Evolutionary conservation across 1,139 yeast genomes (phyloP), one percentile per base, ranked within the genome.

Genomic region (Blastobotrys niveus): DNA sequence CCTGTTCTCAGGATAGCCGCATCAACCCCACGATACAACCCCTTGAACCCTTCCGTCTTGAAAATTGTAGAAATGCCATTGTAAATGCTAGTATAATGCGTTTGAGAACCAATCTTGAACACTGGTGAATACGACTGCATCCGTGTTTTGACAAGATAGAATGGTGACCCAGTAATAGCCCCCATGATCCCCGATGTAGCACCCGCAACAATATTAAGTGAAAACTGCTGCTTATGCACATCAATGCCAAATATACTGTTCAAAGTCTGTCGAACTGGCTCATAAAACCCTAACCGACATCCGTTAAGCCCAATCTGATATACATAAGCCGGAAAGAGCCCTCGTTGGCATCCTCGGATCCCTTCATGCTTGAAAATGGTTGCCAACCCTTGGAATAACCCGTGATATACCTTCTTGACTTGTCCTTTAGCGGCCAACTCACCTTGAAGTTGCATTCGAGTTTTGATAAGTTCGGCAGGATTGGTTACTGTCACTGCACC

Each of bases 401-500:
- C 91, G 52, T 75, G 82, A 65, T 91, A 91, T 15, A 76, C 63
- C 52, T 71, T 76, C 14, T 77, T 73, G 1, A 71, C 76, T 34
- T 71, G 65, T 2, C 78, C 73, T 29, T 66, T 63, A 26, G 80
- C 73, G 3, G 80, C 70, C 43, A 91, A 71, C 65, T 91, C 97
- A 46, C 98, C 98, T 66, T 91, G 96, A 34, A 91, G 71, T 65
- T 91, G 98, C 95, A 91, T 85, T 65, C 97, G 54, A 2, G 94
- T 91, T 67, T 91, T 91, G 59, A 89, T 87, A 53, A 91, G 72
- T 62, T 91, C 98, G 49, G 91, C 83, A 7, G 98, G 98, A 61
- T 91, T 91, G 9, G 97, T 89, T 63, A 89, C 83, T 0, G 96
- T 91, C 31, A 91, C 98, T 0, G 98, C 97, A 43, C 95, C 94